Base-by-base conservation (phyloP, 208 protist species). In the Trypanosoma cruzi region DNA sequence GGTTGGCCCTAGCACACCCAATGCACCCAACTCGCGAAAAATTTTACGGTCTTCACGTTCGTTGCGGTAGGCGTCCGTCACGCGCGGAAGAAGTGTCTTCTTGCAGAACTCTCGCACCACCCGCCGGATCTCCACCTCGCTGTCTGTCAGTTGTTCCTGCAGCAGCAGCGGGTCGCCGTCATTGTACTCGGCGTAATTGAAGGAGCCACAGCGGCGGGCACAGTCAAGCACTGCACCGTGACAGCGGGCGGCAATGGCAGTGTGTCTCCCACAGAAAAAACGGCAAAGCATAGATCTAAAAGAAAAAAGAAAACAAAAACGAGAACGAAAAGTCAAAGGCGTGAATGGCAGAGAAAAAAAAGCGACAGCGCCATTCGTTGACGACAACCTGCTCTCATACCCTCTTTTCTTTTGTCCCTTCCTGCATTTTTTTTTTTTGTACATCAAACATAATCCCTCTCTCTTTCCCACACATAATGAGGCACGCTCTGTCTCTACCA, bases 1-100 rank as follows among this genome's bases (percentile, higher is more conserved):
- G 22, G 89, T 96, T 16, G 81, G 31, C 13, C 93, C 95, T 4
- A 98, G 67, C 59, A 97, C 69, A n/a, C 92, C 90, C 22, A 95
- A 52, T 29, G 58, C 69, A n/a, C 95, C 95, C 63, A 97, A 82
- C 54, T 96, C 92, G 28, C 58, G 77, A 61, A 98, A 89, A 37
- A 98, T 88, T 16, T 82, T 72, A 44, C 71, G 75, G 72, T 97
- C 89, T 59, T 89, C 89, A 1, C 49, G 72, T 28, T 90, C 87
- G 2, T 89, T 32, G 58, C 91, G 77, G 31, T 81, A 88, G 3
- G 78, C 84, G 59, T 77, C 64, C 11, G 66, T 62, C 32, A 98
- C 73, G 36, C 92, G 73, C 22, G 92, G 89, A 88, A 93, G 36
- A 1, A 98, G 78, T 29, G 84, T 75, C 16, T 77, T 57, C 67